Conservation (phyloP, 2,329 filamentous ascomycete species). For the Graphilbum sp. region DNA sequence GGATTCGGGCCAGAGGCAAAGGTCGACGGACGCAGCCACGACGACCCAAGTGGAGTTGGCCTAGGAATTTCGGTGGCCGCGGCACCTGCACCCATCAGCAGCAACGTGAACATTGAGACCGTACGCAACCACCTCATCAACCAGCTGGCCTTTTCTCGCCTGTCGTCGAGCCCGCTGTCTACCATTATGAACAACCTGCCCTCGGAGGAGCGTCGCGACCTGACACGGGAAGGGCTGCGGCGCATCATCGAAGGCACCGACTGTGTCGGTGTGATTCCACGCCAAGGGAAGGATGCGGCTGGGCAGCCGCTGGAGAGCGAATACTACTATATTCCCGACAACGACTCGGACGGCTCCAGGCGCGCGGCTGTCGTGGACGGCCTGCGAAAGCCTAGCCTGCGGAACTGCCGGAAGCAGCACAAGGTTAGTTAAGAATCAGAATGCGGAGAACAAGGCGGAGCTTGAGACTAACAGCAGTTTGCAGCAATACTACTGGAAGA, state of each 20-base stretch:
- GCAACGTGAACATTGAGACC: constrained; percentile 22
- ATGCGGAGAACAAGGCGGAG: neutral
- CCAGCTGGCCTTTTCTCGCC: constrained; percentile 84
- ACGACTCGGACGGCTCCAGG: constrained; percentile 63
- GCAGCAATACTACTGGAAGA: constrained; percentile 57
- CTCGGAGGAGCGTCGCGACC: constrained; percentile 37
- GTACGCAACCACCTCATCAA: constrained; percentile 82
- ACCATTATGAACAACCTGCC: constrained; percentile 81
- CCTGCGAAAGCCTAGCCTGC: constrained; percentile 72
- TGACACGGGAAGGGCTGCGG: constrained; percentile 49
- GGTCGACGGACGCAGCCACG: neutral
- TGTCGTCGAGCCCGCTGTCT: constrained; percentile 82
- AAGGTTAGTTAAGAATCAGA: constrained; percentile 34
- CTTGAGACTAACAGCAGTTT: constrained; percentile 5
- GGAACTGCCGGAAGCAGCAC: constrained; percentile 86
- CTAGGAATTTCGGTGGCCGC: constrained; percentile 11
- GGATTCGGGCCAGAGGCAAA: neutral
- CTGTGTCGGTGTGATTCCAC: constrained; percentile 75
- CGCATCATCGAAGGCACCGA: constrained; percentile 54
- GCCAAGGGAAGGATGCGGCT: constrained; percentile 89
- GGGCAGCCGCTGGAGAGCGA: constrained; percentile 89
- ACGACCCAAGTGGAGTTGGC: constrained; percentile 1
- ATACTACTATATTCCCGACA: constrained; percentile 89
- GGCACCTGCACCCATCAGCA: neutral
- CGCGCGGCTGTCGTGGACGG: constrained; percentile 70